Base-by-base conservation (phyloP, 495 filamentous ascomycete genomes). In the Sphaerosporella brunnea region DNA sequence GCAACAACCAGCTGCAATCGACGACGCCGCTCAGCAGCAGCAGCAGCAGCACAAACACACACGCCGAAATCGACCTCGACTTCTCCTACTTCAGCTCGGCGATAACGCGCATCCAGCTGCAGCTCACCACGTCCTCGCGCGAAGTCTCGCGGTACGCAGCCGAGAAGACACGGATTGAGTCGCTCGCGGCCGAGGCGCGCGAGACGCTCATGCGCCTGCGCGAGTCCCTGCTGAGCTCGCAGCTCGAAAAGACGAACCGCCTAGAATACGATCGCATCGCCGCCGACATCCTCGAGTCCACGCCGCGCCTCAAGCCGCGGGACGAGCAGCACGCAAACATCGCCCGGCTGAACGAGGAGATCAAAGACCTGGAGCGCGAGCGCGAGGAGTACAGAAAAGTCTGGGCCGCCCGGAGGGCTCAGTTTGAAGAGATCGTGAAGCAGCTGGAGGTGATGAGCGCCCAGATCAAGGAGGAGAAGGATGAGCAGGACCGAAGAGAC, bases 201-300 rank as follows among this genome's bases (percentile, higher is more conserved):
- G 76, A 82, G 15, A 85, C 76, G 53, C 93, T 84, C 7, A 64
- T 72, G 2, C 69, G 76, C 32, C 68, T 95, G 25, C 74, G 82
- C 5, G 62, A 63, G 16, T 75, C 83, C 53, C 71, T 97, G 0
- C 80, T 79, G 15, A 76, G 79, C 39, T 81, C 87, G 21, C 82
- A 84, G 25, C 68, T 87, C n/a, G 78, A 77, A 23, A 67, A 84
- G 56, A 76, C 84, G 47, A 86, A 92, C 63, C 76, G 71, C 47
- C 94, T 94, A 55, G 88, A 93, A 65, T 80, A 82, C 15, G 86
- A 94, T 48, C 80, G 80, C 61, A 95, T 96, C 62, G 85, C 84
- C 9, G 77, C 69, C 53, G 52, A 56, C 40, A 60, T 61, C 41
- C 53, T 60, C 3, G 16, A 13, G 10, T 45, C 51, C 1, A 90